Evolutionary conservation across 2,329 filamentous ascomycete species (phyloP), one percentile per base, ranked within the genome.

Genomic region (Podosphaera fusca): DNA sequence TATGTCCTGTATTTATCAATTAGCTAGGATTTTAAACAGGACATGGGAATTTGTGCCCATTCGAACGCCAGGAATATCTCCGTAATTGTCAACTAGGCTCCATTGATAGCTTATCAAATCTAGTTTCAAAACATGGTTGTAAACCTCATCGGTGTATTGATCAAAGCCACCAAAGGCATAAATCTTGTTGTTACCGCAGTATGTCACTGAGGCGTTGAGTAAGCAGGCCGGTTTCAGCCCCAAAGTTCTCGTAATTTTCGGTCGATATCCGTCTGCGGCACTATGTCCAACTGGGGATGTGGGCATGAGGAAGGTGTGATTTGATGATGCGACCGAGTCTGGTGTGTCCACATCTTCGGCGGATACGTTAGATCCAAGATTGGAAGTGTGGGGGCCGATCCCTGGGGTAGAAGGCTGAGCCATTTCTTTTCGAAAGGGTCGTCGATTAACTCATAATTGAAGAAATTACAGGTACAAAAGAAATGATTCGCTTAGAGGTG

Each of bases 101-200:
- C 92, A 98, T 68, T 92, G 87, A 63, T 92, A 82, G 60, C 84
- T 89, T 60, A 84, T 76, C 61, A 98, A 77, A 68, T 98, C 89
- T 55, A 98, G 73, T 64, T 81, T 83, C 61, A 98, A 75, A 47
- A 98, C 92, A 72, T 98, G 92, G 67, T 98, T 98, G 72, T 98
- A 98, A 21, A 98, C 83, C 73, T 98, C 92, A 69, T 98, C 92
- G 0, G 92, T 98, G 68, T 95, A 96, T 70, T 96, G 90, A 67
- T 98, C 92, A 67, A 98, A 98, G 21, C 92, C 92, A 49, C 92
- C 92, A 73, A 98, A 98, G 9, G 90, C 92, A 70, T 94, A 96
- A 64, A 98, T 96, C 70, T 92, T 82, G 68, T 96, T 92, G 71
- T 95, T 92, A 59, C 89, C 89, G 66, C 92, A 95, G 69, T 95